A percentile compares a stretch with the other conserved stretches of the same genome.
Evolutionary conservation across 805 yeast genomes (phyloP).

Genomic region (Candida adriatica): DNA sequence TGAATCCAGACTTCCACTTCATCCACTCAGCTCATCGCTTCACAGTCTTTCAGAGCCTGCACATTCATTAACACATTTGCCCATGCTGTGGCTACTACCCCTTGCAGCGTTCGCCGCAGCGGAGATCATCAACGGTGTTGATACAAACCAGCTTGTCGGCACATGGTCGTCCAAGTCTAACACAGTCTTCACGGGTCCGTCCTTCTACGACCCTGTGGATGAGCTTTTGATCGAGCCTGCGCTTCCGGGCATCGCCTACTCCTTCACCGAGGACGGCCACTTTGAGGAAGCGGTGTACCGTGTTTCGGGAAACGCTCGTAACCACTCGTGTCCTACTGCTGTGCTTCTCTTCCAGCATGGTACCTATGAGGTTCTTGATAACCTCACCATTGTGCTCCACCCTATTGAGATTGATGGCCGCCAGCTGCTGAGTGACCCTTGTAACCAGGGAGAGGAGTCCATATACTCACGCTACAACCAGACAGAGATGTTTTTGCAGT

Average conservation of each 20-base stretch:
- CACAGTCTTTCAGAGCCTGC: no score
- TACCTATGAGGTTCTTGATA: conserved; percentile 49
- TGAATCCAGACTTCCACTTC: no score
- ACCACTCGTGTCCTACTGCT: conserved; percentile 82
- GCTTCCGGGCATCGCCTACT: conserved; percentile 87
- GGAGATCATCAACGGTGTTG: conserved; percentile 8
- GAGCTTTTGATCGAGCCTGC: conserved; percentile 94
- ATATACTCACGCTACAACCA: conserved; percentile 69
- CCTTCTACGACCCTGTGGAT: conserved; percentile 93
- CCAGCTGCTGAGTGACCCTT: conserved; percentile 84
- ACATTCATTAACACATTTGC: no score
- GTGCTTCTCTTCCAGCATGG: conserved; percentile 88
- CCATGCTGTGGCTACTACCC: no score
- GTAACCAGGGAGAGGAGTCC: conserved; percentile 55
- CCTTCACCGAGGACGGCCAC: conserved; percentile 88
- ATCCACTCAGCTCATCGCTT: no score
- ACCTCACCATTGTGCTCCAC: conserved; percentile 61
- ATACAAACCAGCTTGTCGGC: conserved; percentile 46
- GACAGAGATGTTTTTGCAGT: conserved; percentile 50
- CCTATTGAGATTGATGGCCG: conserved; percentile 90
- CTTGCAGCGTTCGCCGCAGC: conserved; percentile 1
- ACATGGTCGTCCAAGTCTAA: conserved; percentile 95
- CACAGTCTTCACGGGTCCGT: conserved; percentile 94
- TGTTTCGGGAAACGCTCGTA: conserved; percentile 57
- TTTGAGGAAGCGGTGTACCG: conserved; percentile 88